phyloP scores from a whole-genome alignment of 78 protist species.

The Dictyostelium purpureum region DNA sequence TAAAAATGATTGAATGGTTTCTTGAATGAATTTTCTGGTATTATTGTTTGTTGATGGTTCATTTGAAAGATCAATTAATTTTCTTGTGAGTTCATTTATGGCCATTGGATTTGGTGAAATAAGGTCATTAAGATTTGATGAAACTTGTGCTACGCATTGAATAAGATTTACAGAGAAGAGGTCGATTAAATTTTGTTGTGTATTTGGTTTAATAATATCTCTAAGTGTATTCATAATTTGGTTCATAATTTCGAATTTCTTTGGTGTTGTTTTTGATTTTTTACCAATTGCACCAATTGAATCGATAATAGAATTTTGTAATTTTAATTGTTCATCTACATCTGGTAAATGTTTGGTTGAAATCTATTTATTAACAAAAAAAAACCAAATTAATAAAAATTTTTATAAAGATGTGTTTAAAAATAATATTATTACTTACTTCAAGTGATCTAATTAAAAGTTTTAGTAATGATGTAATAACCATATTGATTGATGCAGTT shows the following conservation, averaged over 20 bases:
- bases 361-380: background rate
- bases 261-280: background rate
- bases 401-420: no score
- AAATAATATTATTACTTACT: background rate
- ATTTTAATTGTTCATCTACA: constrained; percentile 26
- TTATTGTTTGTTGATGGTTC: background rate
- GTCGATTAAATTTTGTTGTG: background rate
- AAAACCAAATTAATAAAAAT: background rate
- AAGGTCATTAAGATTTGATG: constrained; percentile 31
- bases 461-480: constrained; percentile 32
- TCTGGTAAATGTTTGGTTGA: constrained; percentile 45
- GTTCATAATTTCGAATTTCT: constrained; percentile 57
- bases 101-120: background rate
- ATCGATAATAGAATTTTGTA: constrained; percentile 26
- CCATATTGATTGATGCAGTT: constrained; percentile 6
- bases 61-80: constrained; percentile 17
- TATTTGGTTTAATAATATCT: background rate
- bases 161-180: background rate
- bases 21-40: background rate
- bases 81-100: constrained; percentile 14
- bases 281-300: constrained; percentile 24
- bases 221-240: constrained; percentile 17
- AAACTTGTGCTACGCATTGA: constrained; percentile 35
- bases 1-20: constrained; percentile 33
- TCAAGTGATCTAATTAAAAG: constrained; percentile 34